phyloP scores from a whole-genome alignment of 2,329 filamentous ascomycete species.

The Aspergillus ibericus region DNA sequence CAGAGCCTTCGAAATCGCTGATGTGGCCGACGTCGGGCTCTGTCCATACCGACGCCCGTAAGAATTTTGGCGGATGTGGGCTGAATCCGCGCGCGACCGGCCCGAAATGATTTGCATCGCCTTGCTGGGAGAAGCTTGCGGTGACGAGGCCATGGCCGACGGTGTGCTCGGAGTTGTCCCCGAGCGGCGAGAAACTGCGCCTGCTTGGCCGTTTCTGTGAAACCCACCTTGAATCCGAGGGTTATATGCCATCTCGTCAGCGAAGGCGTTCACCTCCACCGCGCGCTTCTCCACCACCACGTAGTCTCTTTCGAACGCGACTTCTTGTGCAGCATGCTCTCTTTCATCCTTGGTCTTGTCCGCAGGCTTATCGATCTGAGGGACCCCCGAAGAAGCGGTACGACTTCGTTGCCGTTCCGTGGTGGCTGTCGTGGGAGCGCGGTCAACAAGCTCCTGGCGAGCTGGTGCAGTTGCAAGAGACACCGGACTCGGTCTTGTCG shows the following conservation, averaged over 20 bases:
- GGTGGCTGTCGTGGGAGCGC: constrained; percentile 37
- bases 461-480: constrained; percentile 42
- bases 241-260: constrained; percentile 88
- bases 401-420: constrained; percentile 65
- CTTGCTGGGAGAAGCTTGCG: constrained; percentile 65
- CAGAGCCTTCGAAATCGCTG: constrained; percentile 90
- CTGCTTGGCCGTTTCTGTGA: constrained; percentile 57
- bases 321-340: constrained; percentile 75
- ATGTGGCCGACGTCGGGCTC: constrained; percentile 75
- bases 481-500: constrained; percentile 35
- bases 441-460: constrained; percentile 40
- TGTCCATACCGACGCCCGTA: constrained; percentile 78
- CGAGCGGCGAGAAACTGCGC: constrained; percentile 69
- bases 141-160: constrained; percentile 67
- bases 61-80: constrained; percentile 72
- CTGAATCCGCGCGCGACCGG: constrained; percentile 58
- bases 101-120: constrained; percentile 73
- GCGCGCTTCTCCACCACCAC: constrained; percentile 93
- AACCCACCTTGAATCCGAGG: constrained; percentile 60
- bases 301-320: constrained; percentile 89
- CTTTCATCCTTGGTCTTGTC: constrained; percentile 44
- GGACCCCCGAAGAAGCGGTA: constrained; percentile 47
- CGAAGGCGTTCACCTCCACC: constrained; percentile 95
- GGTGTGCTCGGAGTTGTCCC: constrained; percentile 71
- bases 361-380: constrained; percentile 43